A percentile compares a stretch with the other conserved stretches of the same genome.
phyloP scores from a whole-genome alignment of 169 alveolate species.

The Plasmodium coatneyi region DNA sequence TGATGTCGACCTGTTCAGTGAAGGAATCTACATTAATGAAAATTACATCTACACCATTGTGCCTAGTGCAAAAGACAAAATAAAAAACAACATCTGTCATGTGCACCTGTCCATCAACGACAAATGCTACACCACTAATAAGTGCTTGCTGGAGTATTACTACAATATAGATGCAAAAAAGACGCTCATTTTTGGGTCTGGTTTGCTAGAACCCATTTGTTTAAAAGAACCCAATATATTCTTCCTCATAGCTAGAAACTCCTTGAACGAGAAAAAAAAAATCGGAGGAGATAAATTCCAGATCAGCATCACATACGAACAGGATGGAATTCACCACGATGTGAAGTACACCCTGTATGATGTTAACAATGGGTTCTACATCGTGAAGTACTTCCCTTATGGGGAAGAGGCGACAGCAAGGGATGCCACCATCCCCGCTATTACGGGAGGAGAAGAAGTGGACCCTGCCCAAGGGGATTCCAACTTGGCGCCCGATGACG shows the following conservation, averaged over 20 bases:
- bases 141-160: slow-evolving; percentile 46
- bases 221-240: slow-evolving; percentile 33
- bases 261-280: slow-evolving; percentile 51
- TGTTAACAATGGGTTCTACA: slow-evolving; percentile 48
- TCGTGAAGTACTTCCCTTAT: slow-evolving; percentile 57
- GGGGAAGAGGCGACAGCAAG: neutral
- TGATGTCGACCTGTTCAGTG: slow-evolving; percentile 40
- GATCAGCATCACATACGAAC: slow-evolving; percentile 41
- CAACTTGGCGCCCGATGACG: neutral
- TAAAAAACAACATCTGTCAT: slow-evolving; percentile 42
- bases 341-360: slow-evolving; percentile 40
- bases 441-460: neutral
- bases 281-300: slow-evolving; percentile 69
- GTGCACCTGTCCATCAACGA: slow-evolving; percentile 64
- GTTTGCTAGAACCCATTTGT: slow-evolving; percentile 66
- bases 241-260: slow-evolving; percentile 55
- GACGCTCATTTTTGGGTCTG: slow-evolving; percentile 53
- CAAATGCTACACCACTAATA: slow-evolving; percentile 69
- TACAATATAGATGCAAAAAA: slow-evolving; percentile 55
- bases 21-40: slow-evolving; percentile 66
- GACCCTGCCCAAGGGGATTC: neutral
- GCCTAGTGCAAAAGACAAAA: slow-evolving; percentile 58
- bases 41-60: slow-evolving; percentile 53
- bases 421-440: neutral
- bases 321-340: neutral